phyloP scores from a whole-genome alignment of 352 stramenopile species.

The Pythium aristosporum region DNA sequence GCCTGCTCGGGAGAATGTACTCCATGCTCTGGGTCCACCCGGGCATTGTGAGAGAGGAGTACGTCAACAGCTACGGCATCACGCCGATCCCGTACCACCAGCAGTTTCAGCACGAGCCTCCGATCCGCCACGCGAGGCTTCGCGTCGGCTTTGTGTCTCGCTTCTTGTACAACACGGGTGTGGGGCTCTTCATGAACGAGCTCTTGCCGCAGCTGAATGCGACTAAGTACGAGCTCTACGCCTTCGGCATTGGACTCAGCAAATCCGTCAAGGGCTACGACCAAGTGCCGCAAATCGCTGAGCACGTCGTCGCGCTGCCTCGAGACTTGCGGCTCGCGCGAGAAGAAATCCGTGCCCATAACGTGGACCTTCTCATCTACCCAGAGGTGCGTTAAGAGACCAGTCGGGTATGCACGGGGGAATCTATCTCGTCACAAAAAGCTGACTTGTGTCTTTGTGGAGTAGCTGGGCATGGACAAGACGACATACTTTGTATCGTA shows the following conservation, averaged over 20 bases:
- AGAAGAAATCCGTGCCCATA: slow-evolving; percentile 45
- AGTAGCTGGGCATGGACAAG: slow-evolving; percentile 74
- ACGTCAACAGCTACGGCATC: slow-evolving; percentile 46
- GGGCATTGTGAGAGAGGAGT: slow-evolving; percentile 40
- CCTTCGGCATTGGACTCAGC: slow-evolving; percentile 62
- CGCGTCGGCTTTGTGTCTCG: slow-evolving; percentile 70
- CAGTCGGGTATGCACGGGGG: not conserved
- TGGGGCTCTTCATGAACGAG: slow-evolving; percentile 64
- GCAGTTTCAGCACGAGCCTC: not conserved
- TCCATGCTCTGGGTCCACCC: slow-evolving; percentile 39
- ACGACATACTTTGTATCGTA: slow-evolving; percentile 78
- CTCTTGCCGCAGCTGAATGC: slow-evolving; percentile 54
- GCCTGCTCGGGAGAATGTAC: slow-evolving; percentile 53
- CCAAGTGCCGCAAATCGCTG: slow-evolving; percentile 49
- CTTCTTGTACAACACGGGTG: slow-evolving; percentile 49
- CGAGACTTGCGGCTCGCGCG: slow-evolving; percentile 43
- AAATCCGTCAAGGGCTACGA: slow-evolving; percentile 50
- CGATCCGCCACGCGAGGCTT: not conserved
- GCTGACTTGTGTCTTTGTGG: slow-evolving; percentile 4
- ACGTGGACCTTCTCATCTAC: slow-evolving; percentile 71
- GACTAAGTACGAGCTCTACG: slow-evolving; percentile 67
- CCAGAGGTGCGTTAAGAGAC: slow-evolving; percentile 43
- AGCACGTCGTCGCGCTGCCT: slow-evolving; percentile 54
- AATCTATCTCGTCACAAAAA: not conserved
- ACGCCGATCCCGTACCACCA: slow-evolving; percentile 38